Percentiles rank a stretch among this genome's conserved stretches.
phyloP scores from a whole-genome alignment of 768 basidiomycete species.

The Kwoniella sp. region DNA sequence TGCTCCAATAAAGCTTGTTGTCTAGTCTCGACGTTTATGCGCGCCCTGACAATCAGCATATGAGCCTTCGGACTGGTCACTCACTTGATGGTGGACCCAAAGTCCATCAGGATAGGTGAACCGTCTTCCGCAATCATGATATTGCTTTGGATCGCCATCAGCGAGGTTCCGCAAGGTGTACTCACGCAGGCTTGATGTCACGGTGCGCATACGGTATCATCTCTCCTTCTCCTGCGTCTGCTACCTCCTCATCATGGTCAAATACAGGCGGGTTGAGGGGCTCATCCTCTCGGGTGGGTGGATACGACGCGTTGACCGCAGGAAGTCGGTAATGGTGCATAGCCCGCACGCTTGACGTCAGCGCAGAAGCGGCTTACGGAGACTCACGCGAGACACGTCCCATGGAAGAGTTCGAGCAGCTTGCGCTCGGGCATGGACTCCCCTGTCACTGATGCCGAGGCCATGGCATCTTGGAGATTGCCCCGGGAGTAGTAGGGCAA shows the following conservation, averaged over 20 bases:
- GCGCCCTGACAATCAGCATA: constrained; percentile 54
- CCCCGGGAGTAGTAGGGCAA: constrained; percentile 66
- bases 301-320: constrained; percentile 42
- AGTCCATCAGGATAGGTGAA: constrained; percentile 90
- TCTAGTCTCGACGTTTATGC: constrained; percentile 73
- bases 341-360: constrained; percentile 61
- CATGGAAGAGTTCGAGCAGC: constrained; percentile 83
- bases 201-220: constrained; percentile 89
- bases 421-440: constrained; percentile 80
- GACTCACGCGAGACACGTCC: constrained; percentile 74
- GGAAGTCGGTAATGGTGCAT: constrained; percentile 83
- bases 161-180: constrained; percentile 4
- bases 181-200: constrained; percentile 92
- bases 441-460: constrained; percentile 73
- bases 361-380: background rate
- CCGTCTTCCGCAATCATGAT: constrained; percentile 96
- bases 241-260: constrained; percentile 71
- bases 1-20: constrained; percentile 86
- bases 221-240: constrained; percentile 53
- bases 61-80: background rate
- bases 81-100: constrained; percentile 76
- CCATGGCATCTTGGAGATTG: constrained; percentile 92
- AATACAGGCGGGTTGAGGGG: constrained; percentile 68
- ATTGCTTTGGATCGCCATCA: constrained; percentile 58
- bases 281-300: constrained; percentile 57